Evolutionary conservation across 805 yeast genomes (phyloP), one percentile per base, ranked within the genome.

Genomic region (Candida manassasensis): DNA sequence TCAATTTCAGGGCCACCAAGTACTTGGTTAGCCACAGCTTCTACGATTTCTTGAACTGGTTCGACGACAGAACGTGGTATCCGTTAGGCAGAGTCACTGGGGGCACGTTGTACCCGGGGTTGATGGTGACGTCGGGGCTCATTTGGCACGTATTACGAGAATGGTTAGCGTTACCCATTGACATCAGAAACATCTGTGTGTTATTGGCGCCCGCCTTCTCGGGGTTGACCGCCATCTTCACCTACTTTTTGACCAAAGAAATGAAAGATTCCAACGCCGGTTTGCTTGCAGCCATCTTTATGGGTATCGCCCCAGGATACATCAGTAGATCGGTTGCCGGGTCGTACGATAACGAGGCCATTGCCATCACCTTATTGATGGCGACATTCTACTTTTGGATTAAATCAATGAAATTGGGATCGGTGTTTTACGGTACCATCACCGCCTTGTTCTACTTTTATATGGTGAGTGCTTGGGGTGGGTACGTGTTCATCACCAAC

Each of bases 391-490:
- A 79, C 71, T 73, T 87, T 41, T 93, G 99, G 99, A 83, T 93
- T 62, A 89, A 88, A 65, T 82, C 96, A 9, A 75, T 86, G 61
- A 90, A 90, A 61, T 69, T 83, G 26, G 99, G 98, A 30, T 85
- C 96, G 1, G 79, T 89, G 12, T 73, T 85, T 46, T 86, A 80
- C 70, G 93, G 87, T 8, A 70, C 90, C 2, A 65, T 83, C 48
- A 79, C 97, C 19, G 95, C 98, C 2, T 57, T 87, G 21, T 83
- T 80, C 50, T 93, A 94, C 68, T 93, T 94, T 63, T 93, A 93
- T 72, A 93, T 93, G 99, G 99, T 93, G 35, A 81, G 95, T 32
- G 98, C 99, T 9, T 89, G 99, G 97, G 99, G 99, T 70, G 99
- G 99, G 18, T 93, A 93, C 57, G 99, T 94, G 35, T 93, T 93